Base-by-base conservation (phyloP, 768 basidiomycete genomes). In the Cyathus striatus region DNA sequence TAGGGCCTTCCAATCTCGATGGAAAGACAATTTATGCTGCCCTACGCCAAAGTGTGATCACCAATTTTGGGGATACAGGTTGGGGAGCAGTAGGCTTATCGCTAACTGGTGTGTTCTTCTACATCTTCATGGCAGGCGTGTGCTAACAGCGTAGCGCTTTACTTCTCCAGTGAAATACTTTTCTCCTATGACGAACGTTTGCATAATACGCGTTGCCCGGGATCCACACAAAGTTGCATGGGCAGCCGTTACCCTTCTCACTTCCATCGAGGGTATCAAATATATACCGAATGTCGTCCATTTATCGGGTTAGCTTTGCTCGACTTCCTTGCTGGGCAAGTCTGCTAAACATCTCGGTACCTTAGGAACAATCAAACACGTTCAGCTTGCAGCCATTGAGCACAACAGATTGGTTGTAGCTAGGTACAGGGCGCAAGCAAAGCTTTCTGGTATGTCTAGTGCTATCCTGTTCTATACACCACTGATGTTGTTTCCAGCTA, bases 321-420 rank as follows among this genome's bases (percentile, higher is more conserved):
- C 42, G 32, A n/a, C 37, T 6, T 40, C n/a, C 18, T 22, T 20
- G n/a, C 23, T 3, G 10, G 23, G n/a, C n/a, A n/a, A n/a, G n/a
- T n/a, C n/a, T n/a, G n/a, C n/a, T n/a, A n/a, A n/a, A n/a, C n/a
- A n/a, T n/a, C n/a, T n/a, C n/a, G n/a, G 13, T 23, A 14, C 17
- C 7, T 12, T 20, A 92, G 91, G 92, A 0, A 94, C 90, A 0
- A 86, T 94, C 44, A 90, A 86, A 60, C 90, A 94, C 38, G 78
- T 79, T 0, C 90, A 93, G 52, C 60, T 86, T 0, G 83, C 85
- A 4, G 85, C 87, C 1, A 83, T 90, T 30, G 64, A 74, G 23
- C 80, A 90, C 51, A 87, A 91, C 54, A 67, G 84, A 23, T 73
- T 78, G 40, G 70, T 86, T 4, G 70, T 91, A 23, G 88, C 84